These are phyloP conservation scores for Sherardia arvensis DNA, from an alignment of 257 asterid genomes.

Conservation along the genomic window DNA sequence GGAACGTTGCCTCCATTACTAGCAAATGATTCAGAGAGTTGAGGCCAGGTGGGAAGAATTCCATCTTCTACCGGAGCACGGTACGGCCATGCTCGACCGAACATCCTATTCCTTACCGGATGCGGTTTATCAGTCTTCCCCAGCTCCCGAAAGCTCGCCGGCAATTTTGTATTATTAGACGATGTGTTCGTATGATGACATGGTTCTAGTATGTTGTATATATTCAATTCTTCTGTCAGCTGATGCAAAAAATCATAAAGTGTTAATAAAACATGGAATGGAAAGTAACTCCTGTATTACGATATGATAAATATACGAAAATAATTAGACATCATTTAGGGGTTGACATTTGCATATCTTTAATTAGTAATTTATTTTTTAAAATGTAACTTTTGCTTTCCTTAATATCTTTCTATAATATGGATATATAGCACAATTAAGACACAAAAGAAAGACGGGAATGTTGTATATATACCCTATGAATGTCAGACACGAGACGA, in stretches of 20 bases:
- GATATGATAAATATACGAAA: too few species aligned
- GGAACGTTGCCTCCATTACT: constrained; percentile 16
- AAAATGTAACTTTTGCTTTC: too few species aligned
- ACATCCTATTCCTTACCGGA: constrained; percentile 44
- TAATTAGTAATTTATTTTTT: too few species aligned
- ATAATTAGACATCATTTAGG: too few species aligned
- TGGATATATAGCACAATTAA: too few species aligned
- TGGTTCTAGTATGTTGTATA: constrained; percentile 41
- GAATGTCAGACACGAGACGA: background rate
- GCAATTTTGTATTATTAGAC: constrained; percentile 13
- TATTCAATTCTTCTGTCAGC: constrained; percentile 29
- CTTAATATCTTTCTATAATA: too few species aligned
- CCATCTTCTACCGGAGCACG: constrained; percentile 47
- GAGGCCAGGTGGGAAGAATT: constrained; percentile 36
- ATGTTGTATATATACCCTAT: background rate
- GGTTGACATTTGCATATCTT: too few species aligned
- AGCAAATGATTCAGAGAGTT: constrained; percentile 12
- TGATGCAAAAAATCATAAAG: constrained; percentile 8
- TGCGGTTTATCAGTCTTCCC: constrained; percentile 41
- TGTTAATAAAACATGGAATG: too few species aligned
- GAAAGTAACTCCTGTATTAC: too few species aligned
- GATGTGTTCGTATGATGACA: constrained; percentile 32
- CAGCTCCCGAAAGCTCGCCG: constrained; percentile 40
- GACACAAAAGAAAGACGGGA: too few species aligned
- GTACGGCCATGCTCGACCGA: constrained; percentile 60